These are phyloP conservation scores for Globisporangium okanoganense DNA, from an alignment of 352 stramenopile genomes.

Conservation along the genomic window DNA sequence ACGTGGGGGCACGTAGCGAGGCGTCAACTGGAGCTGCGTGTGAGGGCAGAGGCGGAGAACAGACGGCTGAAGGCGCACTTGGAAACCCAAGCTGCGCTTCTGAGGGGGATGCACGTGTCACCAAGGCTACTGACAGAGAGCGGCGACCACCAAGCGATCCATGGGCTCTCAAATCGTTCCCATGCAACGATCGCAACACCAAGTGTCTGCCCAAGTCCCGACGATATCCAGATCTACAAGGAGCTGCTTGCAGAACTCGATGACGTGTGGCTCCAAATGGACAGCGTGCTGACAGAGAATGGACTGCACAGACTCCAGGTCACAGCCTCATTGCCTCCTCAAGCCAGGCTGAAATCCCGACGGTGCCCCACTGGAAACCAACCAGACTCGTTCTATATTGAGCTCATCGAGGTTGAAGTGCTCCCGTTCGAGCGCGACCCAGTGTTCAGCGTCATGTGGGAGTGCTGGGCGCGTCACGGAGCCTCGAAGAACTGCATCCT, in stretches of 20 bases:
- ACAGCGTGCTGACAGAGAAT: background rate
- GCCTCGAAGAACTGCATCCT: background rate
- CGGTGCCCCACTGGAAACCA: background rate
- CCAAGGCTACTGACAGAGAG: background rate
- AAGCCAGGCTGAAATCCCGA: background rate
- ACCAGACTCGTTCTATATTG: background rate
- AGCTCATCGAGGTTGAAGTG: background rate
- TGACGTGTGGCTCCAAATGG: background rate
- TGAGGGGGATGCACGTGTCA: background rate
- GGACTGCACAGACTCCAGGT: background rate
- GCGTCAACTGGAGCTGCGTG: background rate
- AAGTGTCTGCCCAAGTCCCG: background rate
- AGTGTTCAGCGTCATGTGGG: constrained; percentile 1
- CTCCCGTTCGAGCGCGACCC: constrained; percentile 1
- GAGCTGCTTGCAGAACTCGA: background rate
- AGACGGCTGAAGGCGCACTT: background rate
- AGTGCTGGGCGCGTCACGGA: constrained; percentile 3
- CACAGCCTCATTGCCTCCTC: background rate
- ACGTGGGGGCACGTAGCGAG: background rate
- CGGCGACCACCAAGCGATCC: no score
- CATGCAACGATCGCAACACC: no score
- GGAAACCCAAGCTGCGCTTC: background rate
- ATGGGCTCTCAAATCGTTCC: no score
- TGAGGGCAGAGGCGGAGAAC: constrained; percentile 1
- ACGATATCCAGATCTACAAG: background rate